phyloP scores from a whole-genome alignment of 164 flowering plant species.

The Macadamia tetraphylla region DNA sequence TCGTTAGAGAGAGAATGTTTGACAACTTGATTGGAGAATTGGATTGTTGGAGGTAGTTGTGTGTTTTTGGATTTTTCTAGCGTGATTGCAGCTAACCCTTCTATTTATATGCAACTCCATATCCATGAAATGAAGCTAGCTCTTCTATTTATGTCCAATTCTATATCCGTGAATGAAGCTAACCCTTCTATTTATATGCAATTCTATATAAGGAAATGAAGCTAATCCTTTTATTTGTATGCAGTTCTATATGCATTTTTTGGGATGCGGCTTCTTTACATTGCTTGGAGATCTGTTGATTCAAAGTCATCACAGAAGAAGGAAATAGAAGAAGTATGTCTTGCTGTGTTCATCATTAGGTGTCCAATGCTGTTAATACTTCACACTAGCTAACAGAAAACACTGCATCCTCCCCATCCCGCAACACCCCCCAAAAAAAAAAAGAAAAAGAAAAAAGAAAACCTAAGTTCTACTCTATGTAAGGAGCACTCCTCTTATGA shows the following conservation, averaged over 20 bases:
- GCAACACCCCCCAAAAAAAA: no score
- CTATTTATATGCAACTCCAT: no score
- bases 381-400: no score
- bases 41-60: not conserved
- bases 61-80: not conserved
- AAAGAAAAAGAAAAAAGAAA: no score
- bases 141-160: no score
- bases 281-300: conserved; percentile 93
- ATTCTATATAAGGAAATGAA: no score
- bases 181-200: not conserved
- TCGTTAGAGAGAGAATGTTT: not conserved
- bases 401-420: no score
- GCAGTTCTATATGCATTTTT: conserved; percentile 95
- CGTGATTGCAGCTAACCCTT: not conserved
- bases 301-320: conserved; percentile 84
- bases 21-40: not conserved
- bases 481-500: no score
- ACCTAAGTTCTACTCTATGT: no score
- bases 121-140: no score
- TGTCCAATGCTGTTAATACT: not conserved
- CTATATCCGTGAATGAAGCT: not conserved
- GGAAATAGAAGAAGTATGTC: conserved; percentile 93
- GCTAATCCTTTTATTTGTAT: conserved; percentile 3
- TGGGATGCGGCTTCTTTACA: conserved; percentile 89
- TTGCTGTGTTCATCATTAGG: conserved; percentile 1